Base-by-base conservation (phyloP, 1,139 yeast genomes). In the Yamadazyma diddensiae region DNA sequence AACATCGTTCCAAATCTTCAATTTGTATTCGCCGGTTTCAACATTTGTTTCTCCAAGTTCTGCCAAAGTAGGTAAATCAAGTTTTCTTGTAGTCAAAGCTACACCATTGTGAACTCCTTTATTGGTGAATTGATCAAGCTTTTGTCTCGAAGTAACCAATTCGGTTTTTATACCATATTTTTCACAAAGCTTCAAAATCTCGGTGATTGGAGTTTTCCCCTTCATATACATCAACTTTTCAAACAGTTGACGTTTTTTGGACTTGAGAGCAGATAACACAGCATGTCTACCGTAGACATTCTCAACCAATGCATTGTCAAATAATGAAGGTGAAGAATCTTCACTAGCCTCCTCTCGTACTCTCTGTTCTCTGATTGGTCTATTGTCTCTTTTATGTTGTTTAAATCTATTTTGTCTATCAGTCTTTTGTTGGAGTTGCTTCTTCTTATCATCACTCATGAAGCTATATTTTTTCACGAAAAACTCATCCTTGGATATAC, bases 91-190 rank as follows among this genome's bases (percentile, higher is more conserved):
- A 48, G 82, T 87, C 31, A 86, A 52, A 0, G 83, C 92, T 18
- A 81, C 70, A 6, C 94, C 94, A 54, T 88, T 88, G 57, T 88
- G 96, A 9, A 85, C 87, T 2, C 81, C 92, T 47, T 79, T 76
- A 24, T 73, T 68, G 19, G 87, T 72, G 43, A 86, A 52, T 6
- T 64, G 53, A 47, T 83, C 82, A 43, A 88, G 57, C 21, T 74
- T 79, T 43, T 73, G 75, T 47, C 77, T 79, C 28, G 70, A 57
- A 3, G 65, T 68, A 17, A 65, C 69, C 19, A 55, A 55, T 28
- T 63, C 68, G 2, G 74, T 53, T 28, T 60, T 59, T 4, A 81
- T 53, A 0, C 77, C 74, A 31, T 48, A 51, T 19, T 62, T 59
- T 31, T 65, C 59, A 1, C 85, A 82, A 24, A 76, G 47, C 24